Evolutionary conservation across 2,329 filamentous ascomycete genomes (phyloP).

Genomic region (Claviceps sp.): DNA sequence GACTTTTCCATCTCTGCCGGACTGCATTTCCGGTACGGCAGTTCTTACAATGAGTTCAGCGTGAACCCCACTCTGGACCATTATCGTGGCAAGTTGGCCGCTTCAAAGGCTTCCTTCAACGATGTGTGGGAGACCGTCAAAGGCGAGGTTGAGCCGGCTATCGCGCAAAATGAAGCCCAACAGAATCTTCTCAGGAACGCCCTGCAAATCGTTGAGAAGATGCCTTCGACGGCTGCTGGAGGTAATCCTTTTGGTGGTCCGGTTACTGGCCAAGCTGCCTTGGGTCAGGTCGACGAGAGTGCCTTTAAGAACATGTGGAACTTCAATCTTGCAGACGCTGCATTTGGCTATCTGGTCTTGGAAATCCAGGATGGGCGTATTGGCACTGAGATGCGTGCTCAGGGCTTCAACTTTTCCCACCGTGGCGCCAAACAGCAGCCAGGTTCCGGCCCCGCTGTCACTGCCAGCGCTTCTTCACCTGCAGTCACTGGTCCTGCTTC

Average conservation of each 20-base stretch:
- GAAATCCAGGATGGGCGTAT: conserved; percentile 94
- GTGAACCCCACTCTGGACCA: conserved; percentile 97
- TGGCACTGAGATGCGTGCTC: conserved; percentile 94
- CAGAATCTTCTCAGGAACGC: conserved; percentile 86
- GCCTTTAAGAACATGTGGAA: conserved; percentile 99
- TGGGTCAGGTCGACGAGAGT: conserved; percentile 91
- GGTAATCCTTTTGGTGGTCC: conserved; percentile 94
- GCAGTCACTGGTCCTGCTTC: conserved; percentile 9
- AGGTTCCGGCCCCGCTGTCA: conserved; percentile 23
- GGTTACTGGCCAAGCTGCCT: conserved; percentile 53
- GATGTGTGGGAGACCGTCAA: conserved; percentile 99
- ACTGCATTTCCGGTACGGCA: conserved; percentile 95
- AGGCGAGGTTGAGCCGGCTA: conserved; percentile 85
- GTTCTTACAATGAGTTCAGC: conserved; percentile 99
- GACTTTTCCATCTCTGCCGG: conserved; percentile 97
- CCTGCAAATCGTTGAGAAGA: conserved; percentile 89
- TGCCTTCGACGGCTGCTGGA: conserved; percentile 88
- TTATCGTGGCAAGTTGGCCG: conserved; percentile 94
- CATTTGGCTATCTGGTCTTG: conserved; percentile 88
- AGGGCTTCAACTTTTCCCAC: conserved; percentile 98
- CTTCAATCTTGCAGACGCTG: conserved; percentile 94
- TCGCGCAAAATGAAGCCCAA: conserved; percentile 85
- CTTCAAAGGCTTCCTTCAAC: conserved; percentile 96
- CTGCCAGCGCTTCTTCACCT: conserved; percentile 17
- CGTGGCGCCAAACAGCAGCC: conserved; percentile 67